Evolutionary conservation across 495 filamentous ascomycete species (phyloP).

Genomic region (Aspergillus diversus): DNA sequence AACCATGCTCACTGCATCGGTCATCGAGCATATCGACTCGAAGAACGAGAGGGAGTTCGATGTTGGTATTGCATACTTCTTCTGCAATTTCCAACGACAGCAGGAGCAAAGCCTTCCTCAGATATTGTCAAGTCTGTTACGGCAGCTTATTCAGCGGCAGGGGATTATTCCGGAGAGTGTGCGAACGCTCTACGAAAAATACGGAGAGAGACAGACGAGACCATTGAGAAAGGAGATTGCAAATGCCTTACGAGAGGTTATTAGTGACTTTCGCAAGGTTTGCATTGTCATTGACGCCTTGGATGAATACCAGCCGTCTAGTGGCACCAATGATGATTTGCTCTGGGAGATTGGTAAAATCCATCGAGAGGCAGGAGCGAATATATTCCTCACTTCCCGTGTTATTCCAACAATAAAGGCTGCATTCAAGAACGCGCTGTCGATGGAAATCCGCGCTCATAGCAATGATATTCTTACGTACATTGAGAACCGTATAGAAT

Average conservation of each 20-base stretch:
- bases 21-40: not conserved
- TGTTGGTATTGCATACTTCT: not conserved
- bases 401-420: not conserved
- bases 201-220: not conserved
- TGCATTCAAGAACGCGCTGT: not conserved
- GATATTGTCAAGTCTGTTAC: not conserved
- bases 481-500: not conserved
- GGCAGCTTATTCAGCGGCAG: not conserved
- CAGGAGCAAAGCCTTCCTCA: not conserved
- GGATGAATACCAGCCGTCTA: not conserved
- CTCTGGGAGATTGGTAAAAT: not conserved
- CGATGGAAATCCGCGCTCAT: not conserved
- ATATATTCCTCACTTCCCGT: constrained; percentile 1
- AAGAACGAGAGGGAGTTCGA: not conserved
- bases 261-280: not conserved
- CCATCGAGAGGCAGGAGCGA: not conserved
- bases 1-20: not conserved
- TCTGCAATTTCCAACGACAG: not conserved
- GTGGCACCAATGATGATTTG: not conserved
- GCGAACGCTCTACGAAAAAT: not conserved
- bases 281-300: not conserved
- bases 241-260: not conserved
- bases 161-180: not conserved
- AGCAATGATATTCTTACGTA: not conserved
- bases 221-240: not conserved